Base-by-base conservation (phyloP, 768 basidiomycete genomes). In the Suillus subalutaceus region DNA sequence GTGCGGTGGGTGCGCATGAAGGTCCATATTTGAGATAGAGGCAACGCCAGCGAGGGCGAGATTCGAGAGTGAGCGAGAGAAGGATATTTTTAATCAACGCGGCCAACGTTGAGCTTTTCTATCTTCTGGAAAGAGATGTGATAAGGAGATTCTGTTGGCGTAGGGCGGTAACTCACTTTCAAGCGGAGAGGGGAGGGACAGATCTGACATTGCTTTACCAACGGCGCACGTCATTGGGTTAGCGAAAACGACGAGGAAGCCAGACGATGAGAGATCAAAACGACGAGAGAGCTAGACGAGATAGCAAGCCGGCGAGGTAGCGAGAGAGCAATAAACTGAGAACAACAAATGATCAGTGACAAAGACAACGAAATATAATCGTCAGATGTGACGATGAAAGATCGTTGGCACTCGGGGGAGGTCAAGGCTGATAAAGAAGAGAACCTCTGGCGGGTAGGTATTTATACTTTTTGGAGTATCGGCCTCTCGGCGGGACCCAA, bases 361-460 rank as follows among this genome's bases (percentile, higher is more conserved):
- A 35, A 50, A 55, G 32, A 20, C 53, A 55, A 53, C 52, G 26
- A 26, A 53, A 53, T 5, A 55, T 20, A 20, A 55, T 35, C 32
- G 18, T 35, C 53, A 20, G 30, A 32, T 5, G 53, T 35, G 53
- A 55, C 53, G 18, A 55, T 55, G 10, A 55, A 32, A 2, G 53
- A 55, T 32, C 53, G 32, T 30, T 35, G 18, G 32, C 53, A 32
- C 53, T 55, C 30, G 9, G 30, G 20, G 20, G 20, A 58, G n/a
- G 57, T 58, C n/a, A 58, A 58, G 37, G 56, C 6, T 57, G 56
- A 58, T 23, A 7, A 58, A 38, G 57, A 35, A 58, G 37, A 58
- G 37, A 23, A 38, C 23, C 20, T 37, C 13, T 13, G 37, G 35
- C n/a, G 35, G 56, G 56, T 37, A 57, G 56, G 35, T 57, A 38